Evolutionary conservation across 306 rosid species (phyloP), one percentile per base, ranked within the genome.

Genomic region (Cicer judaicum): DNA sequence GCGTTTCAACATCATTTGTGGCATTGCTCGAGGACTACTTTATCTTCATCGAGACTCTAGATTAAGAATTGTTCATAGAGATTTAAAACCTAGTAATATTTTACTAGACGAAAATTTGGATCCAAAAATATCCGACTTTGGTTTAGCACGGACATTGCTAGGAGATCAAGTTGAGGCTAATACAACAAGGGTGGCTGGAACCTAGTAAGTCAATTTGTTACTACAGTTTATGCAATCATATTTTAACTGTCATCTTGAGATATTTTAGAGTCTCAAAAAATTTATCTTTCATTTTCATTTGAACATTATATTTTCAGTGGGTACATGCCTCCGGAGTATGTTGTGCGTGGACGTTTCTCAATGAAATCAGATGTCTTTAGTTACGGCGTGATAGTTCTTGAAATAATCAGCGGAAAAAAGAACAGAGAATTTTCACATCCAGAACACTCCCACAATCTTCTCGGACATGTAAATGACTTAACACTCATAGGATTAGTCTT

Each of bases 101-200:
- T 43, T 89, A 6, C 79, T 86, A 10, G 89, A 89, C 48, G 11
- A 10, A 5, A 64, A 83, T 21, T 43, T 89, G 85, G 81, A 83
- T 14, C 86, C 89, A 2, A 82, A 83, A 76, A 83, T 85, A 55
- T 84, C 88, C 1, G 90, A 89, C 43, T 89, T 86, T 56, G 88
- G 93, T 47, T 13, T 82, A 0, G 90, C 90, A 1, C 75, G 88
- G 38, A 76, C 72, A 36, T 84, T 85, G 13, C 81, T 86, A 10
- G 69, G 76, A 41, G 90, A 87, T 56, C 88, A 84, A 39, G 78
- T 34, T 16, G 85, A 70, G 11, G 88, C 74, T 19, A 89, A 78
- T 16, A 89, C 91, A 2, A 81, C 38, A 8, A 79, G 84, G 54
- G 82, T 86, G 9, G 78, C 77, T 10, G 91, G 91, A 59, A 89